Evolutionary conservation across 345 rosid genomes (phyloP), one percentile per base, ranked within the genome.

Genomic region (Zanthoxylum bungeanum): DNA sequence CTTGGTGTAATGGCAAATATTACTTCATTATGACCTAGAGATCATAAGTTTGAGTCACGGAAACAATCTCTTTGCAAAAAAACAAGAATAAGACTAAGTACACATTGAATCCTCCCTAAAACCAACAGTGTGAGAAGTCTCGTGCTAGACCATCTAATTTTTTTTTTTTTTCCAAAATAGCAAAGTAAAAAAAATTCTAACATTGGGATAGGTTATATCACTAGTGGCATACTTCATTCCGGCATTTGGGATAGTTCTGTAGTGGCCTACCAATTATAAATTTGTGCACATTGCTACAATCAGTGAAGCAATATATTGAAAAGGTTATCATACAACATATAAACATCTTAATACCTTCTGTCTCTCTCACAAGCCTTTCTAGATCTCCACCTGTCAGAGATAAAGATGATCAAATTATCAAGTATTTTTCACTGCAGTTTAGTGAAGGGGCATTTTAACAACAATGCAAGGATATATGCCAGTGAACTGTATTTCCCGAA

Each of bases 321-420:
- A 60, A 71, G 51, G 33, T 50, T 19, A 71, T 28, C 17, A 17
- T 50, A 46, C 11, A 24, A 25, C 4, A 44, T 14, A 46, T 17
- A 19, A 21, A 47, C 22, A 36, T 69, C 84, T 79, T 82, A n/a
- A n/a, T n/a, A 86, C 98, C 95, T 83, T 94, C 93, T 4, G 98
- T 94, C 42, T 83, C 97, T 73, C 83, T 87, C 56, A 83, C 95
- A 61, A 94, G 89, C 72, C 78, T 88, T 61, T 92, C 97, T 62
- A 94, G 81, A 76, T 94, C 93, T 8, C 81, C 80, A 76, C 89
- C 96, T 90, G 84, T 64, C 52, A 72, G 46, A 68, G 4, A 71
- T 9, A 59, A 74, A 27, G 39, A 60, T 37, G 39, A 65, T 12
- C 36, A 49, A 68, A 31, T 68, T 55, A 71, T 58, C 75, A 58